Conservation (phyloP, 1,284 basidiomycete genomes). For the Acaromyces ingoldii region DNA sequence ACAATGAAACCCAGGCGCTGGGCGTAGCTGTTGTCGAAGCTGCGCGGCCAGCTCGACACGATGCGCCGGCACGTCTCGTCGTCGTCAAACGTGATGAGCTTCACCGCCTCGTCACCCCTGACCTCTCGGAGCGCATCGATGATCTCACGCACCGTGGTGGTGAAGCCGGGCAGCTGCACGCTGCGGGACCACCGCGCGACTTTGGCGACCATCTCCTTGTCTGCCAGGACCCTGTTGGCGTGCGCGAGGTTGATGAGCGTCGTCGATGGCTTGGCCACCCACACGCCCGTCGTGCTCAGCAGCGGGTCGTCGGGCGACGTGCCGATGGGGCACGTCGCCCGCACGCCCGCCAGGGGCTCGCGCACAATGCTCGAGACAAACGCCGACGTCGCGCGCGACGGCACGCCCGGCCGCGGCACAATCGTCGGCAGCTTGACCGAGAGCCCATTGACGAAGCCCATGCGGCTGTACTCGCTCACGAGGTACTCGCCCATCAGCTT, state of each 20-base stretch:
- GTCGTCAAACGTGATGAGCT: constrained; percentile 27
- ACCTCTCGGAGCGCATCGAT: constrained; percentile 27
- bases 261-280: constrained; percentile 22
- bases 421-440: constrained; percentile 27
- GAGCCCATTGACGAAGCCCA: constrained; percentile 25
- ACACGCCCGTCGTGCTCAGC: constrained; percentile 12
- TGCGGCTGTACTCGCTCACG: constrained; percentile 28
- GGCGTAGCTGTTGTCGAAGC: constrained; percentile 24
- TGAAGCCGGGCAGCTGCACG: constrained; percentile 31
- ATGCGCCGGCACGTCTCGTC: constrained; percentile 26
- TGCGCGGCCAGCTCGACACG: constrained; percentile 21
- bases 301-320: constrained; percentile 17
- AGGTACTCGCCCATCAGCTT: constrained; percentile 34
- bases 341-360: constrained; percentile 21
- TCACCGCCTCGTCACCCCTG: constrained; percentile 20
- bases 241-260: constrained; percentile 26
- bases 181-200: constrained; percentile 12
- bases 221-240: constrained; percentile 18
- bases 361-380: constrained; percentile 33
- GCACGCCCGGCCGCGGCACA: constrained; percentile 23
- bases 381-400: constrained; percentile 24
- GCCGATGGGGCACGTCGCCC: constrained; percentile 28
- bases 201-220: constrained; percentile 8
- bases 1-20: constrained; percentile 27
- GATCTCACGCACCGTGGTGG: constrained; percentile 20